Evolutionary conservation across 1,284 basidiomycete species (phyloP).

Genomic region (Anthracocystis panici-leucophaei): DNA sequence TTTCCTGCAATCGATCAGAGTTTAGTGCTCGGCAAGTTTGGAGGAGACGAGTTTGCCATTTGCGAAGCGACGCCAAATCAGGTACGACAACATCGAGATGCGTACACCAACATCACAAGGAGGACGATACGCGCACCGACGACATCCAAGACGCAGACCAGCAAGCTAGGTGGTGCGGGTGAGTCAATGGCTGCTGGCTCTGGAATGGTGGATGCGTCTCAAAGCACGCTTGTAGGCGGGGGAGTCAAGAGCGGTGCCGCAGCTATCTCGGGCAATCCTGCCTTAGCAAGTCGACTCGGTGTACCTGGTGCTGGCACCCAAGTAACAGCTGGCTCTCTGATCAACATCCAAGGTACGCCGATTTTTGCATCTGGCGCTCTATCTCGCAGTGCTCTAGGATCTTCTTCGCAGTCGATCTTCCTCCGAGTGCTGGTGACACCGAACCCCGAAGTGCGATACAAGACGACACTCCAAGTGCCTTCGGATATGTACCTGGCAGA

Average conservation of each 20-base stretch:
- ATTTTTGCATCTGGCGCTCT: constrained; percentile 60
- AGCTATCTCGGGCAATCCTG: constrained; percentile 33
- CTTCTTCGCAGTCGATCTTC: constrained; percentile 56
- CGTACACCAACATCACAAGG: constrained; percentile 33
- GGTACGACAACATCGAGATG: constrained; percentile 81
- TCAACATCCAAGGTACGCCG: constrained; percentile 57
- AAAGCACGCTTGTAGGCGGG: constrained; percentile 23
- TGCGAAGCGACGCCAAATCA: constrained; percentile 79
- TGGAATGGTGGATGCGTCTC: constrained; percentile 21
- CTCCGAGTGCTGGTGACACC: constrained; percentile 63
- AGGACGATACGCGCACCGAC: constrained; percentile 37
- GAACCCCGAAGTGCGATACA: constrained; percentile 61
- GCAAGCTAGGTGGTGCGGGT: constrained; percentile 10
- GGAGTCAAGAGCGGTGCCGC: constrained; percentile 27
- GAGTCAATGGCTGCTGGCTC: constrained; percentile 26
- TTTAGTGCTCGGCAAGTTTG: constrained; percentile 86
- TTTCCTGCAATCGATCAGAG: constrained; percentile 94
- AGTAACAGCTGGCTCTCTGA: constrained; percentile 42
- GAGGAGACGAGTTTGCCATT: constrained; percentile 90
- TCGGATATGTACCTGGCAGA: constrained; percentile 96
- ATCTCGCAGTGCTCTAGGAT: constrained; percentile 44
- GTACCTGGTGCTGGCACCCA: constrained; percentile 23
- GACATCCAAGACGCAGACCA: constrained; percentile 10
- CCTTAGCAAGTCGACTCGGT: constrained; percentile 37
- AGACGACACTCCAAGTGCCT: constrained; percentile 71